These are phyloP conservation scores for Mortierella sp. DNA, from an alignment of 371 early-diverging fungal genomes.

Conservation along the genomic window DNA sequence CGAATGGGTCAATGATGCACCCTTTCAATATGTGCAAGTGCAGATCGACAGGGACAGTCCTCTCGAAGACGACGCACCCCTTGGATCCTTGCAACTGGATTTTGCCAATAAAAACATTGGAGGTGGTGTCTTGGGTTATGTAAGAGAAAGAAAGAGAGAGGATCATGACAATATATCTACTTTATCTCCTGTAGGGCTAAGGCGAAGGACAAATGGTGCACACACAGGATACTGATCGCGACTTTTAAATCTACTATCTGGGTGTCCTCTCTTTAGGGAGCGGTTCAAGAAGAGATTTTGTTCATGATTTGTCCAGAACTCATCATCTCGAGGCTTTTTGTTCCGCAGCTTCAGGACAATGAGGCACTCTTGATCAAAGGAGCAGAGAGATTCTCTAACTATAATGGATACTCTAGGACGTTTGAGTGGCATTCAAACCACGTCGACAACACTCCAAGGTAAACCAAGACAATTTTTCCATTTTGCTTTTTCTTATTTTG, in stretches of 20 bases:
- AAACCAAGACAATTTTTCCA: not conserved
- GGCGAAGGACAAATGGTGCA: not conserved
- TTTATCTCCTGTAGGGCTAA: not conserved
- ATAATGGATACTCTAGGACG: constrained; percentile 60
- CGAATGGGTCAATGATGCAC: constrained; percentile 21
- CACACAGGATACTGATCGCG: no score
- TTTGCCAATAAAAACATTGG: constrained; percentile 68
- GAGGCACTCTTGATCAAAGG: constrained; percentile 62
- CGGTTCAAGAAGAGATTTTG: constrained; percentile 70
- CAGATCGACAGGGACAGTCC: constrained; percentile 57
- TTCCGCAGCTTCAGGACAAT: constrained; percentile 54
- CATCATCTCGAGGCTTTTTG: constrained; percentile 60
- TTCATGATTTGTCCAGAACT: constrained; percentile 66
- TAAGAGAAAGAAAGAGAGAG: constrained; percentile 9
- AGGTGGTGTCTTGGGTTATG: constrained; percentile 55
- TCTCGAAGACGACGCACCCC: constrained; percentile 43
- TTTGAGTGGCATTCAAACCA: constrained; percentile 57
- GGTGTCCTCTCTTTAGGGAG: constrained; percentile 48
- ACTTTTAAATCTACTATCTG: not conserved
- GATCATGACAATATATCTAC: no score
- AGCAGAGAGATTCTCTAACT: constrained; percentile 60
- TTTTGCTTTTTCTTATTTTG: not conserved
- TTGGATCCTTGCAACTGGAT: constrained; percentile 54
- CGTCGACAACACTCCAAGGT: constrained; percentile 51
- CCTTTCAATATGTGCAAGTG: constrained; percentile 36